Evolutionary conservation across 2,329 filamentous ascomycete species (phyloP).

Genomic region (Paecilomyces formosus): DNA sequence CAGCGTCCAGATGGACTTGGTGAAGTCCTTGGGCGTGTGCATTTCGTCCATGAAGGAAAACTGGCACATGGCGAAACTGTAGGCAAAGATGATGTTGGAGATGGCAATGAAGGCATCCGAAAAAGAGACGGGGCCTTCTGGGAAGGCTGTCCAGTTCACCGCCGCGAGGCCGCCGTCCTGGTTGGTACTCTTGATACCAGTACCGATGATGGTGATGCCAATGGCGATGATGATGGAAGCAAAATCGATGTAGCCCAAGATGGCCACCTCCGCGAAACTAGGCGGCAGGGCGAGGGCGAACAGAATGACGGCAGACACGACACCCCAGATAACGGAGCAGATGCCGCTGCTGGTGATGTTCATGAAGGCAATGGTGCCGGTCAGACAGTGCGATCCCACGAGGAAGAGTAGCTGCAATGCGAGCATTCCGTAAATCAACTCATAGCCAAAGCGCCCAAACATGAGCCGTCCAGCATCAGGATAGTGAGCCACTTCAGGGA

Average conservation of each 20-base stretch:
- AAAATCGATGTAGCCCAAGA: slow-evolving; percentile 32
- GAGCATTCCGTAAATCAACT: slow-evolving; percentile 37
- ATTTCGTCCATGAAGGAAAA: slow-evolving; percentile 29
- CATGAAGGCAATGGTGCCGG: slow-evolving; percentile 40
- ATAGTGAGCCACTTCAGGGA: slow-evolving; percentile 36
- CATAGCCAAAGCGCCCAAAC: slow-evolving; percentile 36
- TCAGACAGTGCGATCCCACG: slow-evolving; percentile 37
- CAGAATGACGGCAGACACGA: slow-evolving; percentile 35
- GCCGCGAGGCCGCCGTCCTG: slow-evolving; percentile 15
- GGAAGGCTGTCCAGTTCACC: slow-evolving; percentile 13
- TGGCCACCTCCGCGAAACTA: slow-evolving; percentile 29
- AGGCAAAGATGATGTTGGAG: slow-evolving; percentile 32
- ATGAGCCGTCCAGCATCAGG: slow-evolving; percentile 37
- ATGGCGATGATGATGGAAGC: slow-evolving; percentile 25
- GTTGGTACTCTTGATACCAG: slow-evolving; percentile 19
- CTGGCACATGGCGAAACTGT: slow-evolving; percentile 38
- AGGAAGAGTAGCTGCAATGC: slow-evolving; percentile 35
- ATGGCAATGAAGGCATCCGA: slow-evolving; percentile 25
- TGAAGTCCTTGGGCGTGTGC: slow-evolving; percentile 23
- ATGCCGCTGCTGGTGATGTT: slow-evolving; percentile 31
- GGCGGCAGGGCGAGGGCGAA: slow-evolving; percentile 26
- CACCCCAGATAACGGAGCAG: slow-evolving; percentile 36
- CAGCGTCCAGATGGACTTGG: slow-evolving; percentile 33
- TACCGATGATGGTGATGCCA: slow-evolving; percentile 28
- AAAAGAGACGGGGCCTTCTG: slow-evolving; percentile 22